Evolutionary conservation across 495 filamentous ascomycete genomes (phyloP).

Genomic region (Aspergillus indologenus): DNA sequence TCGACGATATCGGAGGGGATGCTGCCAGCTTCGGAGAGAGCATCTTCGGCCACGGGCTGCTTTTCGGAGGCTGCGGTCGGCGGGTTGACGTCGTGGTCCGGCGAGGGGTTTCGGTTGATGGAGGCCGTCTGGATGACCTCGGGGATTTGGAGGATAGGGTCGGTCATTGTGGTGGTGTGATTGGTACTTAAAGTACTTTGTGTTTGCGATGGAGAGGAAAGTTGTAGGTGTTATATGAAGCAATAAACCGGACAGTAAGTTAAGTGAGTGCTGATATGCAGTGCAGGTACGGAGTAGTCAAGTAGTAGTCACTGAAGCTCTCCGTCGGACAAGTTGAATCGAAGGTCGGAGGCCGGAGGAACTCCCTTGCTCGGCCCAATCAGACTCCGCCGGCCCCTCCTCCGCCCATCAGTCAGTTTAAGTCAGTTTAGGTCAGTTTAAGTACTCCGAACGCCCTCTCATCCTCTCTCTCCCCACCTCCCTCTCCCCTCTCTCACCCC

Average conservation of each 20-base stretch:
- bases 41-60: conserved; percentile 43
- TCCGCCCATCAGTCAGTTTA: conserved; percentile 4
- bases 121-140: conserved; percentile 77
- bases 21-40: conserved; percentile 45
- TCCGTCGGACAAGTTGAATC: background rate
- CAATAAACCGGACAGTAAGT: no score
- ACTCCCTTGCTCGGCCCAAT: background rate
- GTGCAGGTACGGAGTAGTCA: no score
- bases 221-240: background rate
- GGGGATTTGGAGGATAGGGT: conserved; percentile 58
- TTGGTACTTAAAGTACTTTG: background rate
- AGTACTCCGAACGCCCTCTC: conserved; percentile 3
- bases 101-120: conserved; percentile 65
- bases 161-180: conserved; percentile 31
- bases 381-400: conserved; percentile 7
- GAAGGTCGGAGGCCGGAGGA: background rate
- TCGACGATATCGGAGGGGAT: conserved; percentile 46
- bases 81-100: conserved; percentile 75
- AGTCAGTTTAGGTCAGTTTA: no score
- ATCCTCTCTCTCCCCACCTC: conserved; percentile 11
- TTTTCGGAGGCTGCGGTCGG: conserved; percentile 65
- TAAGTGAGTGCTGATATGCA: no score
- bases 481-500: conserved; percentile 5
- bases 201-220: no score
- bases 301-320: conserved; percentile 2